Percentiles rank a stretch among this genome's conserved stretches.
These are phyloP conservation scores for Paramarasmius palmivorus DNA, from an alignment of 1,284 basidiomycete species.

Conservation along the genomic window DNA sequence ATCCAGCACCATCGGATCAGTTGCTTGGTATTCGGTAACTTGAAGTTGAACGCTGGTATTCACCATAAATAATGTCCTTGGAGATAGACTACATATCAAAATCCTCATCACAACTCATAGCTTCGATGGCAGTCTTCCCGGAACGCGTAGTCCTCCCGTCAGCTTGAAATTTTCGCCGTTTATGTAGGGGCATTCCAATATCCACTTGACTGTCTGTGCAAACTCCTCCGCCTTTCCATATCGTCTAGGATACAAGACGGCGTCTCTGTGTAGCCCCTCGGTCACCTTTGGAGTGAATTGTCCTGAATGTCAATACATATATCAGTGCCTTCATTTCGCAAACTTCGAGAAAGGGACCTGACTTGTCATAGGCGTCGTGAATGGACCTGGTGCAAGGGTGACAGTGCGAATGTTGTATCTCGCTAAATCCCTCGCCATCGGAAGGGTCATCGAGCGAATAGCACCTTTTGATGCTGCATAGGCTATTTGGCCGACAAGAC, in stretches of 20 bases:
- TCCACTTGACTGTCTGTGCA: conserved; percentile 50
- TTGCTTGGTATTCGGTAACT: too few species aligned
- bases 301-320: not conserved
- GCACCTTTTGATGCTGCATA: conserved; percentile 59
- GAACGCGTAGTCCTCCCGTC: conserved; percentile 22
- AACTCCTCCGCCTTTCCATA: conserved; percentile 51
- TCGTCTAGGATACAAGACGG: conserved; percentile 42
- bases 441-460: conserved; percentile 52
- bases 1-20: too few species aligned
- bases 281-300: conserved; percentile 36
- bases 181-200: conserved; percentile 51
- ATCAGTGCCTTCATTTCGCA: not conserved
- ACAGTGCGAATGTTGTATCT: conserved; percentile 51
- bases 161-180: conserved; percentile 58
- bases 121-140: not conserved
- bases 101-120: too few species aligned
- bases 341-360: not conserved
- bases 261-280: conserved; percentile 34
- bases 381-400: conserved; percentile 51
- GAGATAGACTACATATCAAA: too few species aligned
- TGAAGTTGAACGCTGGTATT: too few species aligned
- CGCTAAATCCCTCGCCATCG: conserved; percentile 53
- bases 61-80: too few species aligned
- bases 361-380: conserved; percentile 46
- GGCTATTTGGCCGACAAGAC: conserved; percentile 50